Percentiles rank a stretch among this genome's conserved stretches.
Conservation (phyloP, 495 filamentous ascomycete species). For the Venustampulla echinocandica region DNA sequence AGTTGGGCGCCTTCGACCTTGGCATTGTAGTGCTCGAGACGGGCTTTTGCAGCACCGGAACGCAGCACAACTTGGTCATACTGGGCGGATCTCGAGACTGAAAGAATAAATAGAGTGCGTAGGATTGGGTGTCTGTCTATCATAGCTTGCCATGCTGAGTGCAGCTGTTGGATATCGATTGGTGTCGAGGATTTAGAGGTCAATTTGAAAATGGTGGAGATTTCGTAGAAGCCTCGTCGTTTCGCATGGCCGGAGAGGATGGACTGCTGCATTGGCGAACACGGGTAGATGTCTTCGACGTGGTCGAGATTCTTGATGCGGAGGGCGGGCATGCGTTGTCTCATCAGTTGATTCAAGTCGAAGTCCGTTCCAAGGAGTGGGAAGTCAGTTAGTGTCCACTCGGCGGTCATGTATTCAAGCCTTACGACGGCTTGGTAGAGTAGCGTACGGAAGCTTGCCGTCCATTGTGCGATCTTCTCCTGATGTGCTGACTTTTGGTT, state of each 20-base stretch:
- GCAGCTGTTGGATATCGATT: not conserved
- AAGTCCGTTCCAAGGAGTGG: constrained; percentile 55
- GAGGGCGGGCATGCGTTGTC: constrained; percentile 45
- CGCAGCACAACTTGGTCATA: constrained; percentile 16
- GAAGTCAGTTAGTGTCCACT: constrained; percentile 52
- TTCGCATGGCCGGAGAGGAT: constrained; percentile 51
- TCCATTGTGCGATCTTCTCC: constrained; percentile 47
- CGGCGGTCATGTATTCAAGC: constrained; percentile 38
- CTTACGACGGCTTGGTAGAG: constrained; percentile 42
- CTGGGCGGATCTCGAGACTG: not conserved
- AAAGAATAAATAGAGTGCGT: not conserved
- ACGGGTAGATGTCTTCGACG: too few relatives aligned
- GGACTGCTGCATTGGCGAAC: too few relatives aligned
- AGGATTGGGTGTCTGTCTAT: not conserved
- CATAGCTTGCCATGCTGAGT: not conserved
- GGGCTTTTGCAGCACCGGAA: not conserved
- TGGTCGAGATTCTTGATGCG: constrained; percentile 58
- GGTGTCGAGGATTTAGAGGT: constrained; percentile 5
- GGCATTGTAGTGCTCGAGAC: not conserved
- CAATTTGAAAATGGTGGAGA: constrained; percentile 1
- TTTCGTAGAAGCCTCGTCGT: constrained; percentile 36
- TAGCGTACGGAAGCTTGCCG: constrained; percentile 46
- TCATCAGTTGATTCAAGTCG: constrained; percentile 39
- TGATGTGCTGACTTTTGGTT: constrained; percentile 52
- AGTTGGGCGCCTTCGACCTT: not conserved